A percentile compares a stretch with the other conserved stretches of the same genome.
Evolutionary conservation across 495 filamentous ascomycete species (phyloP).

Genomic region (Neurospora cerealis): DNA sequence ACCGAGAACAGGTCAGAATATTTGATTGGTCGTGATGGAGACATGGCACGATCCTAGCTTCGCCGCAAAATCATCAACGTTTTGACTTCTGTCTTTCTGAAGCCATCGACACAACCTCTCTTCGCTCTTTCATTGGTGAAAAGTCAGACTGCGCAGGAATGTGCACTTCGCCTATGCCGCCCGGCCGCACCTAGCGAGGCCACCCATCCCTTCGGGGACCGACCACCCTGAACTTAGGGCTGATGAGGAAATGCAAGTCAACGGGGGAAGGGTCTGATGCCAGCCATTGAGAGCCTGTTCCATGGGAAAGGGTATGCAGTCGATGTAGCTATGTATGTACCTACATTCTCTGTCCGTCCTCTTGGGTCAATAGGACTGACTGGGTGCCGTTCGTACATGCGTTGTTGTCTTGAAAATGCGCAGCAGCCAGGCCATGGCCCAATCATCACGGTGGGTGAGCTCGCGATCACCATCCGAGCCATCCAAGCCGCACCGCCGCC

Average conservation of each 20-base stretch:
- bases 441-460: neutral
- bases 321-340: neutral
- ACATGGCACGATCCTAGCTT: neutral
- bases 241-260: constrained; percentile 9
- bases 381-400: neutral
- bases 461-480: neutral
- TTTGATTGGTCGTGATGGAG: neutral
- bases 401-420: neutral
- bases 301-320: neutral
- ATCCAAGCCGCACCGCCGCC: neutral
- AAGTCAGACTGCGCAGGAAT: neutral
- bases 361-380: neutral
- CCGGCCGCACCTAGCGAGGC: neutral
- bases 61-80: neutral
- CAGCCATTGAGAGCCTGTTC: constrained; percentile 7
- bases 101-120: neutral
- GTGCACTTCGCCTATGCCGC: neutral
- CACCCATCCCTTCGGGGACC: neutral
- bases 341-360: neutral
- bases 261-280: neutral
- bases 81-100: neutral
- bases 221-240: constrained; percentile 10
- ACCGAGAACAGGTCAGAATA: neutral
- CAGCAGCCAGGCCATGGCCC: neutral
- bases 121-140: neutral